Percentiles rank a stretch among this genome's conserved stretches.
Evolutionary conservation across 2,329 filamentous ascomycete species (phyloP).

Genomic region (Aurifilum marmelostoma): DNA sequence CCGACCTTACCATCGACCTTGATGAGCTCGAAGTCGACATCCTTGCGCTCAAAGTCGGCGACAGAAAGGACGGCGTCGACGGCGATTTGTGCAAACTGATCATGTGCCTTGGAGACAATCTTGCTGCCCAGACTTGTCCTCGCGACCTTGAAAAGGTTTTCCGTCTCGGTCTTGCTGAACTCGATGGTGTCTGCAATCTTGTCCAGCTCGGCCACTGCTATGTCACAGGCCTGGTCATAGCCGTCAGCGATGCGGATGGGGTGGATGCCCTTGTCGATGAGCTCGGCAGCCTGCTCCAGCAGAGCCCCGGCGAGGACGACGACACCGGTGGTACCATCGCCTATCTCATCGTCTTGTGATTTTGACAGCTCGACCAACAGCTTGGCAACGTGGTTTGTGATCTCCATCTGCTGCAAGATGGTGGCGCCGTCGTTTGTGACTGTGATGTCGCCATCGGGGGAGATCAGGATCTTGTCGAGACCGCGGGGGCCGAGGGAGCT

Average conservation of each 20-base stretch:
- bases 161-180: constrained; percentile 78
- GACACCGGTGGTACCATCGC: constrained; percentile 96
- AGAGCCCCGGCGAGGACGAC: constrained; percentile 94
- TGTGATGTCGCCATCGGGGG: constrained; percentile 97
- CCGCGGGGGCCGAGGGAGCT: constrained; percentile 93
- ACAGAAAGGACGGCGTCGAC: constrained; percentile 97
- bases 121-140: constrained; percentile 97
- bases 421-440: constrained; percentile 99
- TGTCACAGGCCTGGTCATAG: constrained; percentile 96
- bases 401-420: constrained; percentile 97
- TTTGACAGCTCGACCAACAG: constrained; percentile 95
- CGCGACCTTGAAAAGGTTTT: constrained; percentile 91
- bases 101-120: constrained; percentile 98
- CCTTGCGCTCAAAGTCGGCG: constrained; percentile 91
- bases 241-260: constrained; percentile 98
- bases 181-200: constrained; percentile 89
- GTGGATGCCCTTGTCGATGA: constrained; percentile 99
- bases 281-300: constrained; percentile 92
- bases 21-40: constrained; percentile 98
- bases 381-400: constrained; percentile 97
- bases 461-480: constrained; percentile 98
- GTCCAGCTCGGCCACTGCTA: constrained; percentile 90
- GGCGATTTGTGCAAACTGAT: constrained; percentile 96
- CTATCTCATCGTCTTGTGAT: constrained; percentile 98
- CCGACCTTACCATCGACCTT: constrained; percentile 99